Percentiles rank a stretch among this genome's conserved stretches.
Conservation (phyloP, 305 asterid species). For the Fraxinus latifolia region DNA sequence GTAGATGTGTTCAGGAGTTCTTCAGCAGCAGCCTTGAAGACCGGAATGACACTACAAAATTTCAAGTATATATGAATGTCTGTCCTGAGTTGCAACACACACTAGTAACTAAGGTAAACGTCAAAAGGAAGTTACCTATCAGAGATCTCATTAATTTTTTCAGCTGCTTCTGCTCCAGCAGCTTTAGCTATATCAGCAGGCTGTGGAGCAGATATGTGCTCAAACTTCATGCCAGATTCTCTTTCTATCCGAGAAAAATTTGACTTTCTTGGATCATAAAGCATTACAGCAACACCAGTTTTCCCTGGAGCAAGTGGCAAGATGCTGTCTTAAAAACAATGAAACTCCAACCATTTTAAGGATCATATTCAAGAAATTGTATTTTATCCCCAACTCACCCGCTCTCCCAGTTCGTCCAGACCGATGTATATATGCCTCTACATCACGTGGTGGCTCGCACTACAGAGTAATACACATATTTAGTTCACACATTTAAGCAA, state of each 20-base stretch:
- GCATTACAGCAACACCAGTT: constrained; percentile 88
- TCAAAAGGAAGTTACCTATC: constrained; percentile 49
- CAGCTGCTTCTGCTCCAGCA: constrained; percentile 79
- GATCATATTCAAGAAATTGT: not conserved
- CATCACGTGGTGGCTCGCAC: constrained; percentile 98
- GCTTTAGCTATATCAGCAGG: constrained; percentile 90
- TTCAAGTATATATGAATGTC: constrained; percentile 4
- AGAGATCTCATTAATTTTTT: constrained; percentile 58
- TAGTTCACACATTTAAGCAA: constrained; percentile 14
- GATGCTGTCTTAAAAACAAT: not conserved
- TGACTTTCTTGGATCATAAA: constrained; percentile 85
- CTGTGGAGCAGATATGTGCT: constrained; percentile 87
- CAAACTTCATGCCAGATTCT: constrained; percentile 92
- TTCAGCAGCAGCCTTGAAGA: constrained; percentile 82
- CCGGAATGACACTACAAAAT: constrained; percentile 71
- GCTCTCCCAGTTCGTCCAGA: constrained; percentile 99
- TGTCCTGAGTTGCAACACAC: not conserved
- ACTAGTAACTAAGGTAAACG: not conserved
- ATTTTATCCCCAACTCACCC: constrained; percentile 32
- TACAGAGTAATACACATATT: constrained; percentile 27
- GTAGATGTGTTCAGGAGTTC: constrained; percentile 56
- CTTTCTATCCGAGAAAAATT: constrained; percentile 77
- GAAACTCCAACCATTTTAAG: not conserved
- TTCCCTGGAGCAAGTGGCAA: constrained; percentile 51
- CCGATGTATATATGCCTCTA: constrained; percentile 93